A percentile compares a stretch with the other conserved stretches of the same genome.
Evolutionary conservation across 768 basidiomycete species (phyloP).

Genomic region (Trametes maxima): DNA sequence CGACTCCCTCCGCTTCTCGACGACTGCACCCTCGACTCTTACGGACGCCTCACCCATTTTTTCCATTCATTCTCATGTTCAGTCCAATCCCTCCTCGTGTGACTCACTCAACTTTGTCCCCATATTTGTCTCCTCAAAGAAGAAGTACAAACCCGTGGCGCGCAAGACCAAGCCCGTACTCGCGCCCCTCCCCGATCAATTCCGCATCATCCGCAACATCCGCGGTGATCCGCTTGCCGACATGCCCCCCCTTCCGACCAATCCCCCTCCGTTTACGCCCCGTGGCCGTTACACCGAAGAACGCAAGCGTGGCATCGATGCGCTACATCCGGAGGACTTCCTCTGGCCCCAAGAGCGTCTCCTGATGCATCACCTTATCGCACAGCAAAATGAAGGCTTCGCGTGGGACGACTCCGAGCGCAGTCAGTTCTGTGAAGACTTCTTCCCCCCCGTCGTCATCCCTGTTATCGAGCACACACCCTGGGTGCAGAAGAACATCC

Average conservation of each 20-base stretch:
- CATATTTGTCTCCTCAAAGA: slow-evolving; percentile 2
- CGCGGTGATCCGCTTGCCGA: slow-evolving; percentile 17
- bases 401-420: slow-evolving; percentile 43
- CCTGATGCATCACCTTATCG: slow-evolving; percentile 37
- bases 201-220: slow-evolving; percentile 21
- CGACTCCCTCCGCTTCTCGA: neutral
- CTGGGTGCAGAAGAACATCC: slow-evolving; percentile 33
- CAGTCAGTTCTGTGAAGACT: slow-evolving; percentile 36
- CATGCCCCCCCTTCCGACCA: slow-evolving; percentile 11
- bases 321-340: slow-evolving; percentile 29
- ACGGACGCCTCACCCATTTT: neutral
- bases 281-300: slow-evolving; percentile 23
- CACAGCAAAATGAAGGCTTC: slow-evolving; percentile 29
- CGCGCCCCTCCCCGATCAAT: slow-evolving; percentile 24
- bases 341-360: slow-evolving; percentile 36
- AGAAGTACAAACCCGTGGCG: slow-evolving; percentile 30
- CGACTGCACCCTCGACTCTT: neutral
- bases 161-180: slow-evolving; percentile 24
- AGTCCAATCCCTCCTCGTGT: too few species aligned
- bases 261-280: slow-evolving; percentile 14
- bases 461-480: slow-evolving; percentile 36
- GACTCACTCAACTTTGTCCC: neutral
- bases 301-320: slow-evolving; percentile 12
- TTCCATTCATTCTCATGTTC: slow-evolving; percentile 3
- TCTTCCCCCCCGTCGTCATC: slow-evolving; percentile 35